Percentiles rank a stretch among this genome's conserved stretches.
Evolutionary conservation across 2,329 filamentous ascomycete genomes (phyloP).

Genomic region (Trichoderma sp.): DNA sequence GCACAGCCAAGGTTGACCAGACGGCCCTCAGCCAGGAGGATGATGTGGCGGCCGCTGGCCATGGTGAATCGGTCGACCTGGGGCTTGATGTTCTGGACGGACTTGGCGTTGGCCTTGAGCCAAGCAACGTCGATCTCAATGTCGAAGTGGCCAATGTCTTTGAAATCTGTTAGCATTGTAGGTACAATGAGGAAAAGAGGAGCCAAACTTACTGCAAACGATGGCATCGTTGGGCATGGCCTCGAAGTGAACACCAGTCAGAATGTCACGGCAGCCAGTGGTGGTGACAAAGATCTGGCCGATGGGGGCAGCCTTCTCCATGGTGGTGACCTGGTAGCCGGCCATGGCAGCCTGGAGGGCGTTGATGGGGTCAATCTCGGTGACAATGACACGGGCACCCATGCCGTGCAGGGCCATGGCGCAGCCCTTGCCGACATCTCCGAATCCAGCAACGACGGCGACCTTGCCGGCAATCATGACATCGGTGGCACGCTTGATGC

Average conservation of each 20-base stretch:
- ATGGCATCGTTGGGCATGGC: slow-evolving; percentile 97
- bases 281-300: slow-evolving; percentile 99
- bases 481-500: slow-evolving; percentile 99
- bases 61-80: slow-evolving; percentile 98
- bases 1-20: slow-evolving; percentile 99
- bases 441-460: slow-evolving; percentile 94
- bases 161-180: not conserved
- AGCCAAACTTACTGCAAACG: slow-evolving; percentile 75
- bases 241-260: slow-evolving; percentile 90
- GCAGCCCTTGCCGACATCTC: slow-evolving; percentile 99
- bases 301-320: slow-evolving; percentile 88
- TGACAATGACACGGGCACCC: slow-evolving; percentile 95
- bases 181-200: no score
- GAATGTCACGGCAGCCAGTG: slow-evolving; percentile 98
- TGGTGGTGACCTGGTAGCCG: slow-evolving; percentile 94
- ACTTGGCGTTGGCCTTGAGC: slow-evolving; percentile 95
- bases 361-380: slow-evolving; percentile 99
- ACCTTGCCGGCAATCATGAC: slow-evolving; percentile 99
- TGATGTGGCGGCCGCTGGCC: slow-evolving; percentile 92
- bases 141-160: slow-evolving; percentile 98
- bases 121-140: slow-evolving; percentile 99
- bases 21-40: slow-evolving; percentile 96
- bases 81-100: slow-evolving; percentile 98
- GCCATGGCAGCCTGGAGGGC: slow-evolving; percentile 98
- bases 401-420: slow-evolving; percentile 94